Percentiles rank a stretch among this genome's conserved stretches.
phyloP scores from a whole-genome alignment of 306 rosid genomes.

The Inga leiocalycina region DNA sequence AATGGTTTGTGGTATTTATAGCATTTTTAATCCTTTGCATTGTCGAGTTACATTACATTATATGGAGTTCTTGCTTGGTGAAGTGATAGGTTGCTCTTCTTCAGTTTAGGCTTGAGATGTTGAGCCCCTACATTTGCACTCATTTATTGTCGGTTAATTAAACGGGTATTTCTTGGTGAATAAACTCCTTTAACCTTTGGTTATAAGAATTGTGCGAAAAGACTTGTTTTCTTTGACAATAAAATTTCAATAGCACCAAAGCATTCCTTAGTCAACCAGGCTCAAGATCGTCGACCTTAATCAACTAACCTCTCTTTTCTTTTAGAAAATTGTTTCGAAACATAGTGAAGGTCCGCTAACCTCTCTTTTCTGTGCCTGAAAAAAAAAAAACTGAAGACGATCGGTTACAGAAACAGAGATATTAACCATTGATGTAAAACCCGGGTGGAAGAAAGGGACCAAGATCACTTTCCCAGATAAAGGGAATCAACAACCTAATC shows the following conservation, averaged over 20 bases:
- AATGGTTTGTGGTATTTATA: background rate
- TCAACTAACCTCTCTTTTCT: no score
- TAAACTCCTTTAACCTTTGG: background rate
- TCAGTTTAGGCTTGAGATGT: background rate
- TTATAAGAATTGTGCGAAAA: background rate
- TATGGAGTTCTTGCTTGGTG: background rate
- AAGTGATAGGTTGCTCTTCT: background rate
- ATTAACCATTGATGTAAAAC: constrained; percentile 80
- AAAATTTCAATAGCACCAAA: no score
- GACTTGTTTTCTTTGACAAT: background rate
- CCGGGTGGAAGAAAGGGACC: constrained; percentile 98
- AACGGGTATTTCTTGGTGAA: background rate
- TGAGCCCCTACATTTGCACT: background rate
- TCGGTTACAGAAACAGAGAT: constrained; percentile 72
- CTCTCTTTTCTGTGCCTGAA: background rate
- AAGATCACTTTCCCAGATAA: constrained; percentile 92
- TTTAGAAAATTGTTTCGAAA: no score
- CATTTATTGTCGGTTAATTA: background rate
- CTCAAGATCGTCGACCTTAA: no score
- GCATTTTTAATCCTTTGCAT: background rate
- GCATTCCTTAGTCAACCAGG: no score
- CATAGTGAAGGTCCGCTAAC: background rate
- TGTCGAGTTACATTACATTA: background rate
- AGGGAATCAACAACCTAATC: constrained; percentile 83
- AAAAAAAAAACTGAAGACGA: constrained; percentile 43